A percentile compares a stretch with the other conserved stretches of the same genome.
Evolutionary conservation across 345 rosid genomes (phyloP).

Genomic region (Dipteronia dyeriana): DNA sequence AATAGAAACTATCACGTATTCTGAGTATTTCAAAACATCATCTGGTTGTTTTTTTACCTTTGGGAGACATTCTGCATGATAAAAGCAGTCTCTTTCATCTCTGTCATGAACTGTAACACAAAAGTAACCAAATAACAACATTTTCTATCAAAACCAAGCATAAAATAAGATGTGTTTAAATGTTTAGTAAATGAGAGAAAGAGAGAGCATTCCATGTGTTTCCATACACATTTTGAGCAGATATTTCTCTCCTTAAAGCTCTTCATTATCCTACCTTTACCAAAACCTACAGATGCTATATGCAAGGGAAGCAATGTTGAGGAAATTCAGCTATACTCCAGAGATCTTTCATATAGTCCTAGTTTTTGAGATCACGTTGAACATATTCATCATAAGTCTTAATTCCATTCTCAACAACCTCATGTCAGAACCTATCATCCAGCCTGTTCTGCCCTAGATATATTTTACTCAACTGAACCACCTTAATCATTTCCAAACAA

Average conservation of each 20-base stretch:
- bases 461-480: neutral
- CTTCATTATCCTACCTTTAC: neutral
- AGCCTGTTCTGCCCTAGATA: neutral
- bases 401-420: neutral
- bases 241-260: neutral
- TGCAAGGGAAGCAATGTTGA: neutral
- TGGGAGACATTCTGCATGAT: constrained; percentile 85
- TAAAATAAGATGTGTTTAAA: neutral
- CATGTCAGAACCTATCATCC: neutral
- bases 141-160: neutral
- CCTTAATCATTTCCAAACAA: neutral
- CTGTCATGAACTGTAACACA: constrained; percentile 88
- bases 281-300: neutral
- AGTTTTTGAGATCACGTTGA: neutral
- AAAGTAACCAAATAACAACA: constrained; percentile 6
- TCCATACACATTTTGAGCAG: neutral
- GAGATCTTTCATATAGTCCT: neutral
- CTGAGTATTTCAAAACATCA: constrained; percentile 10
- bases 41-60: constrained; percentile 48
- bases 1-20: neutral
- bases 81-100: constrained; percentile 98
- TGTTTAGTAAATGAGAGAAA: neutral
- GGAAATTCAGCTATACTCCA: neutral
- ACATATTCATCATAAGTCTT: neutral
- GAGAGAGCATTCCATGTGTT: neutral